Evolutionary conservation across 306 rosid genomes (phyloP), one percentile per base, ranked within the genome.

Genomic region (Luffa acutangula): DNA sequence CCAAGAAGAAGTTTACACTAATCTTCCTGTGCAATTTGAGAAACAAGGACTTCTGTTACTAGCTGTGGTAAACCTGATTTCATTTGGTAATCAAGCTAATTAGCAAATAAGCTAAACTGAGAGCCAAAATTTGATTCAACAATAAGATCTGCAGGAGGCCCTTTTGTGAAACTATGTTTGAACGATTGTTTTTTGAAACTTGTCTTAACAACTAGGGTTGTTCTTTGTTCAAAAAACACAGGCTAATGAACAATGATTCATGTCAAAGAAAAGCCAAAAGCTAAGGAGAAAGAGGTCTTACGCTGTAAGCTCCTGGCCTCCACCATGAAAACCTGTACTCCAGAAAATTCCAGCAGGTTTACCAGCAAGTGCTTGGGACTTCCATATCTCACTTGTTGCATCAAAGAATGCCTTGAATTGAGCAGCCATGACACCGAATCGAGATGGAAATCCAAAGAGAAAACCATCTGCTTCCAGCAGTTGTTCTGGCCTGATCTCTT

Each of bases 241-340:
- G 48, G 46, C 49, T 39, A 18, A 58, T 66, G 33, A 25, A 59
- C 65, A 59, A 25, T 59, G 37, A 59, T 21, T 59, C 65, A 59
- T 59, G 37, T 9, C 8, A 53, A 65, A 36, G 46, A 2, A 64
- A 1, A 64, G 13, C 46, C 0, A 18, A 65, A 65, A 37, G 25
- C 12, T 66, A 66, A 8, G 25, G 7, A 39, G 74, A 66, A 66
- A 42, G 31, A 39, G 58, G 80, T 87, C 97, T 85, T 76, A 94
- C 97, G 98, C 97, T 2, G 97, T 89, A 11, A 94, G 92, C 85
- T 94, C 98, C 80, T 94, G 97, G 70, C 98, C 98, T 78, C 98
- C 98, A 9, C 97, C 97, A 62, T 89, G 86, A 82, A 92, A 94
- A 53, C 98, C 98, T 60, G 97, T 94, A 82, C 98, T 94, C 98